phyloP scores from a whole-genome alignment of 208 protist species.

The Wallacemonas sp. region DNA sequence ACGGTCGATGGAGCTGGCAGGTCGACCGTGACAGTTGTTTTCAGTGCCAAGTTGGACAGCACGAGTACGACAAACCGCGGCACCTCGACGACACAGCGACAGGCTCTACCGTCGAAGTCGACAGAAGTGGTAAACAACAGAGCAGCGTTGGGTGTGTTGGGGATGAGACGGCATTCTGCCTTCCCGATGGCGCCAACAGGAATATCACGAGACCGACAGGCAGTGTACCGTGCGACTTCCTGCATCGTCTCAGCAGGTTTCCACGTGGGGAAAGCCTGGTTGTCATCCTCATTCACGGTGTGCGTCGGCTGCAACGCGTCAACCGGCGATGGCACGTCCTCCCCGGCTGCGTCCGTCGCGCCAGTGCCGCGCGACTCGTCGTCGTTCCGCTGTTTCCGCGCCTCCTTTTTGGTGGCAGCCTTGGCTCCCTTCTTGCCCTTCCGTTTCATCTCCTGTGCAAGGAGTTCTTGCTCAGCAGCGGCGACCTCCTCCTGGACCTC shows the following conservation, averaged over 20 bases:
- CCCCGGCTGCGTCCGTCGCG: too few species aligned
- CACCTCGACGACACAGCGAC: slow-evolving; percentile 60
- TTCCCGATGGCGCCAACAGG: slow-evolving; percentile 16
- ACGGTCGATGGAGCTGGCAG: not conserved
- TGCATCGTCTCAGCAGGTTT: slow-evolving; percentile 1
- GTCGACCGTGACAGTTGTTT: not conserved
- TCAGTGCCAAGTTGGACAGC: slow-evolving; percentile 18
- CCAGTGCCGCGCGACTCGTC: too few species aligned
- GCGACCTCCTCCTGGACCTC: slow-evolving; percentile 38
- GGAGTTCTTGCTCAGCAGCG: slow-evolving; percentile 15
- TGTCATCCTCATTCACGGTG: slow-evolving; percentile 6
- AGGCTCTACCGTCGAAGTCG: slow-evolving; percentile 48
- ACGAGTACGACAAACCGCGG: slow-evolving; percentile 64
- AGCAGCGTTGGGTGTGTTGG: slow-evolving; percentile 38
- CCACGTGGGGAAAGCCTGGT: not conserved
- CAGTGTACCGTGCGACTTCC: slow-evolving; percentile 24
- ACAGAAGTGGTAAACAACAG: slow-evolving; percentile 35
- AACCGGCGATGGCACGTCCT: too few species aligned
- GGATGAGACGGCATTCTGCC: slow-evolving; percentile 41
- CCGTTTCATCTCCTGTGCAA: slow-evolving; percentile 28
- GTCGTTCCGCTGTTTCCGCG: slow-evolving; percentile 10
- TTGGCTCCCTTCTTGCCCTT: slow-evolving; percentile 24
- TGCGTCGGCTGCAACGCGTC: too few species aligned
- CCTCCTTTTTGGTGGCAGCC: not conserved
- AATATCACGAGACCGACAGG: slow-evolving; percentile 15